A percentile compares a stretch with the other conserved stretches of the same genome.
Conservation (phyloP, 148 eudicot genomes). For the Fallopia convolvulus region DNA sequence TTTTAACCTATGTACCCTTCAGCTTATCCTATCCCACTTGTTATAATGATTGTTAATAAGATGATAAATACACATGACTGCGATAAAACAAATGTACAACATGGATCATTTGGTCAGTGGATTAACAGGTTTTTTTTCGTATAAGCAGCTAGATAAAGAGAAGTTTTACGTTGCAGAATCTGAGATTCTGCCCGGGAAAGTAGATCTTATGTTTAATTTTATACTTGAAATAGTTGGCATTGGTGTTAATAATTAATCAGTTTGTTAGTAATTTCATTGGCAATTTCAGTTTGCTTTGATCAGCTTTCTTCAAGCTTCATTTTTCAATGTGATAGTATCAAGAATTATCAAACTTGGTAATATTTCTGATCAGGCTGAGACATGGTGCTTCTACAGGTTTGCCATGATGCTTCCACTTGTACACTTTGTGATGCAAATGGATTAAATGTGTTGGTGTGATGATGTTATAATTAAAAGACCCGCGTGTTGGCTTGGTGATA, state of each 20-base stretch:
- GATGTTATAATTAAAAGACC: background rate
- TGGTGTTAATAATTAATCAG: background rate
- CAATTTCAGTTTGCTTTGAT: background rate
- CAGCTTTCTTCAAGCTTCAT: background rate
- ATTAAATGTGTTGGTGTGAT: background rate
- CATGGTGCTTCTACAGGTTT: background rate
- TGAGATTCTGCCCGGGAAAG: background rate
- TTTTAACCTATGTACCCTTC: background rate
- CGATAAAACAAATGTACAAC: background rate
- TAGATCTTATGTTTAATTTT: background rate
- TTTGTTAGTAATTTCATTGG: background rate
- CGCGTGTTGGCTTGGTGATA: background rate
- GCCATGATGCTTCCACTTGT: background rate
- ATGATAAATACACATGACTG: background rate
- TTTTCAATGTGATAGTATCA: background rate
- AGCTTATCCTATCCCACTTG: background rate
- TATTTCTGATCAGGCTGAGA: background rate
- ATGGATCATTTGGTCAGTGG: background rate
- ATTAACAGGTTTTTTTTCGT: background rate
- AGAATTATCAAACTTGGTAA: background rate
- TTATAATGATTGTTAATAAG: background rate
- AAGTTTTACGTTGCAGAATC: background rate
- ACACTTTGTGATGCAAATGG: conserved; percentile 1
- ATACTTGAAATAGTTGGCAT: background rate
- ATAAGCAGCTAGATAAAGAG: conserved; percentile 1